Conservation (phyloP, 2,329 filamentous ascomycete species). For the Hymenoscyphus infarciens region DNA sequence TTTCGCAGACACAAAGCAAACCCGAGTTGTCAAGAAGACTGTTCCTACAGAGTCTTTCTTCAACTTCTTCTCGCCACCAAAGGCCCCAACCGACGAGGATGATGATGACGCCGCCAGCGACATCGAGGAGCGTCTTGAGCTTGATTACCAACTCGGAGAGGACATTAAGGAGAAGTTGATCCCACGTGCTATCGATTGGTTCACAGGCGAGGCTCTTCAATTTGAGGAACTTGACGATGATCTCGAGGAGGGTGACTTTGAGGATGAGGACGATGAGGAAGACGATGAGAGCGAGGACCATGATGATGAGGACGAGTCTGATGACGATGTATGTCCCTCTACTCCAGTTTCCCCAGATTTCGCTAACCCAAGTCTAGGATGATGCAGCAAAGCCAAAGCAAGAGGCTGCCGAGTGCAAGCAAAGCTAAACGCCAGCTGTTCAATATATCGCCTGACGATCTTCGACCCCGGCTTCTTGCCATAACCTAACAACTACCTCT, state of each 20-base stretch:
- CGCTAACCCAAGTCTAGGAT: conserved; percentile 54
- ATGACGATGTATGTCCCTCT: conserved; percentile 63
- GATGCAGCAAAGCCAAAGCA: conserved; percentile 88
- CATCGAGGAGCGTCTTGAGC: conserved; percentile 94
- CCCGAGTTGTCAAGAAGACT: conserved; percentile 97
- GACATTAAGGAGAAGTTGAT: conserved; percentile 99
- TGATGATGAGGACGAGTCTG: conserved; percentile 71
- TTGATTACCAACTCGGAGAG: conserved; percentile 97
- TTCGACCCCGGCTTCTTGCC: conserved; percentile 1
- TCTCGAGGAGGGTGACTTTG: conserved; percentile 75
- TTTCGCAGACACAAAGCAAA: conserved; percentile 89
- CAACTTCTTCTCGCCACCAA: conserved; percentile 91
- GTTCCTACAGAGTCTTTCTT: conserved; percentile 96
- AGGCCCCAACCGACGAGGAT: conserved; percentile 71
- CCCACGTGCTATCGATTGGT: conserved; percentile 97
- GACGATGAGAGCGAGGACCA: conserved; percentile 82
- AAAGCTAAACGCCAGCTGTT: conserved; percentile 58
- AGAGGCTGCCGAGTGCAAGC: conserved; percentile 93
- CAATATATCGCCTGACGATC: conserved; percentile 5
- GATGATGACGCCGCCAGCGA: conserved; percentile 75
- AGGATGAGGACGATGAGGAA: conserved; percentile 84
- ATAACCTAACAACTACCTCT: background rate
- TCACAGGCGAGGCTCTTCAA: conserved; percentile 94
- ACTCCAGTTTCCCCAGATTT: conserved; percentile 10
- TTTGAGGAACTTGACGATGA: conserved; percentile 88